Evolutionary conservation across 2,329 filamentous ascomycete genomes (phyloP).

Genomic region (Aspergillus melleus): DNA sequence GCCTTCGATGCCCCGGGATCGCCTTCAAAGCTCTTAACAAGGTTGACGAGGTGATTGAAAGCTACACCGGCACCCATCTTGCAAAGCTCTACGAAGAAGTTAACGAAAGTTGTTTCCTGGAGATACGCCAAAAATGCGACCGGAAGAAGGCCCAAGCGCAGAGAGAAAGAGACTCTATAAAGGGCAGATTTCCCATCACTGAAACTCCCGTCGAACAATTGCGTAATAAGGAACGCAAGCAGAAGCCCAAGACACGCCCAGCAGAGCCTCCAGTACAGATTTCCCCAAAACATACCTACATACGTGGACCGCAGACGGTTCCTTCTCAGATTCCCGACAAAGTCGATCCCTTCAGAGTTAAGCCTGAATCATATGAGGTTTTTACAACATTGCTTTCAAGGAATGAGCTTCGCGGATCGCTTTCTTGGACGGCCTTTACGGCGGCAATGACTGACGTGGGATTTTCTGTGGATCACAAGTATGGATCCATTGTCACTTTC

Average conservation of each 20-base stretch:
- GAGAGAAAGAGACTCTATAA: not conserved
- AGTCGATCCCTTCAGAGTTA: slow-evolving; percentile 38
- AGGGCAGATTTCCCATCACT: not conserved
- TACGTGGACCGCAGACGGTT: no score
- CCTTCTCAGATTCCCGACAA: not conserved
- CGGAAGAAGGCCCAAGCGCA: slow-evolving; percentile 11
- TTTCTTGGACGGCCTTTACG: slow-evolving; percentile 36
- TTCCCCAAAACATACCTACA: not conserved
- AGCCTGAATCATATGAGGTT: slow-evolving; percentile 36
- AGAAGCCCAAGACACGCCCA: slow-evolving; percentile 50
- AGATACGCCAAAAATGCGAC: slow-evolving; percentile 27
- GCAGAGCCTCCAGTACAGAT: slow-evolving; percentile 31
- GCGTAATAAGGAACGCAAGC: slow-evolving; percentile 34
- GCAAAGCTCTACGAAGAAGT: slow-evolving; percentile 48
- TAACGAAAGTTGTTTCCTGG: slow-evolving; percentile 39
- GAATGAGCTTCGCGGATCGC: slow-evolving; percentile 21
- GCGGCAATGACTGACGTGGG: slow-evolving; percentile 44
- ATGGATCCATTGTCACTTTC: slow-evolving; percentile 44
- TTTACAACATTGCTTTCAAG: slow-evolving; percentile 37
- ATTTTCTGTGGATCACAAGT: slow-evolving; percentile 44
- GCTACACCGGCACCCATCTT: slow-evolving; percentile 43
- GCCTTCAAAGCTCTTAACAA: slow-evolving; percentile 36
- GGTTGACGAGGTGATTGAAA: slow-evolving; percentile 40
- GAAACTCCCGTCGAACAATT: not conserved
- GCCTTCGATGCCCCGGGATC: slow-evolving; percentile 23